Base-by-base conservation (phyloP, 305 asterid genomes). In the Plantago rigida region DNA sequence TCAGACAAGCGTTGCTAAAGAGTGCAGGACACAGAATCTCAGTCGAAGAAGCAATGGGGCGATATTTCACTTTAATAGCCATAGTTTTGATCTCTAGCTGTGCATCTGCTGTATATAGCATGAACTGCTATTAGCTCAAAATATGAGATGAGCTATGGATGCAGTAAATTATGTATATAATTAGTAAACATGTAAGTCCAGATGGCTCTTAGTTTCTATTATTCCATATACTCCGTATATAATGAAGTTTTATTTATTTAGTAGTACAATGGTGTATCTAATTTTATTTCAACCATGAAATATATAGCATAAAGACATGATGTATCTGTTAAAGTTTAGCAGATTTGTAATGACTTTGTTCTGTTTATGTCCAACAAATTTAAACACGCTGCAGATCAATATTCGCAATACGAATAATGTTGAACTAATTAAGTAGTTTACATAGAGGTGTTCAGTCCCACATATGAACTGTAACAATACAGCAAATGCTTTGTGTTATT, bases 61-160 rank as follows among this genome's bases (percentile, higher is more conserved):
- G 0, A 73, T 89, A 14, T 86, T 84, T 63, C 97, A 89, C 77
- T 89, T 86, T 87, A 81, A 89, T 73, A 81, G 87, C 80, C 97
- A 89, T 77, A 89, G 89, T 34, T 89, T 89, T 69, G 95, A 85
- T 75, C 89, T 88, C 55, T 88, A 78, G 66, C 44, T 39, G 45
- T 65, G 13, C 57, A 14, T 26, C 54, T 15, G 46, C 55, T 7
- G 3, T 41, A 9, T 41, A 41, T 41, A 41, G 46, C 46, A 41
- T 41, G 46, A 41, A 41, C 46, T 41, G 12, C 9, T 9, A 9
- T 41, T 7, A 41, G 46, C 46, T 41, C 46, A 41, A 41, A 9
- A 41, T 41, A 41, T 39, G 46, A 41, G 12, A 41, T 41, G 46
- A 41, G 46, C 46, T 41, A 41, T 41, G 9, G 44, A 39, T 41